Percentiles rank a stretch among this genome's conserved stretches.
Conservation (phyloP, 768 basidiomycete genomes). For the Pulveroboletus frians region DNA sequence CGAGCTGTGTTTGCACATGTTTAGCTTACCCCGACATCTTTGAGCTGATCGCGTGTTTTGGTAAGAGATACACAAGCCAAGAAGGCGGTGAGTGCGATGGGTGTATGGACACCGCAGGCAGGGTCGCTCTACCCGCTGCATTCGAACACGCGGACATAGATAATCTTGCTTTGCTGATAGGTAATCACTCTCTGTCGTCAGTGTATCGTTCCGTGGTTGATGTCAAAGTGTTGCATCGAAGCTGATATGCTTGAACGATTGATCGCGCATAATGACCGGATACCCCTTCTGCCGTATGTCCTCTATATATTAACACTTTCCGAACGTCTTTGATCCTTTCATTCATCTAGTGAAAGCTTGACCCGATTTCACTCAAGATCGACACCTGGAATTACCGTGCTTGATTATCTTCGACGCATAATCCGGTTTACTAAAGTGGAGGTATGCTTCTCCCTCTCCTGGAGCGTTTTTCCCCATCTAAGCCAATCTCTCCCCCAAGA, state of each 20-base stretch:
- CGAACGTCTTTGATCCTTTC: slow-evolving; percentile 19
- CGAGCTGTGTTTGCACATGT: slow-evolving; percentile 33
- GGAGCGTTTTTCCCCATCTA: slow-evolving; percentile 4
- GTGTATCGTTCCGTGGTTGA: slow-evolving; percentile 15
- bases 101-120: slow-evolving; percentile 68
- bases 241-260: slow-evolving; percentile 96
- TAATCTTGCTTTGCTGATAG: slow-evolving; percentile 81
- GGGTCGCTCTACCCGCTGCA: slow-evolving; percentile 73
- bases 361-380: slow-evolving; percentile 96
- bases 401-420: slow-evolving; percentile 93
- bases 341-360: slow-evolving; percentile 63
- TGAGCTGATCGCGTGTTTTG: background rate
- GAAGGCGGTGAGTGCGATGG: slow-evolving; percentile 58
- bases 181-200: slow-evolving; percentile 40
- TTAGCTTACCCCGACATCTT: slow-evolving; percentile 22
- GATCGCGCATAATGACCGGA: slow-evolving; percentile 93
- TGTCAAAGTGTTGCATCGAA: slow-evolving; percentile 33
- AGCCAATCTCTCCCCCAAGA: slow-evolving; percentile 37
- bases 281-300: slow-evolving; percentile 80
- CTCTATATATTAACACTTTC: slow-evolving; percentile 9
- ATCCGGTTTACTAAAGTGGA: slow-evolving; percentile 95
- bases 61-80: slow-evolving; percentile 21
- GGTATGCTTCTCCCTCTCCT: slow-evolving; percentile 40
- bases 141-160: slow-evolving; percentile 86
- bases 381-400: slow-evolving; percentile 78